Evolutionary conservation across 2,329 filamentous ascomycete species (phyloP), one percentile per base, ranked within the genome.

Genomic region (Hyphodiscus sp.): DNA sequence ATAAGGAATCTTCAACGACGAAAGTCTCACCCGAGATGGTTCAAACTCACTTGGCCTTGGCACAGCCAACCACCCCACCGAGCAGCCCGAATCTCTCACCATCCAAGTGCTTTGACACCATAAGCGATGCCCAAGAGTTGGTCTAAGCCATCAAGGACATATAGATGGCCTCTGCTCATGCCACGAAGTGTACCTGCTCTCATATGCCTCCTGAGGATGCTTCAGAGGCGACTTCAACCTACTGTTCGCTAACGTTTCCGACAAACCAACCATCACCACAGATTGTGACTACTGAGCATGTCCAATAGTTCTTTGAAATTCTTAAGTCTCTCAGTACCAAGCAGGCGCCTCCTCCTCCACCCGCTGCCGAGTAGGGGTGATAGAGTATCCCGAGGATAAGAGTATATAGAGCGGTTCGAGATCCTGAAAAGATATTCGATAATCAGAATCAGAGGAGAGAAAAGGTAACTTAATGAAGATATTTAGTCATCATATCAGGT

Each of bases 21-120:
- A 26, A 53, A 53, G 54, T 52, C 45, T 33, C 18, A 54, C 56
- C 41, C 13, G 51, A 59, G 49, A 61, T 60, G 42, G 42, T 55
- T 56, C 48, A 60, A 55, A 29, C 18, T 10, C 20, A 20, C 42
- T 42, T 45, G 33, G 43, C 47, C 19, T 7, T n/a, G 18, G 45
- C 47, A 11, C 23, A 26, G 23, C 23, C 23, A 26, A 3, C 8
- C 8, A 26, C 23, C 23, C 50, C 45, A 49, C 51, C 50, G 18
- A 55, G 41, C 42, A 60, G 47, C 55, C 53, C 51, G 49, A 50
- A 48, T 54, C 38, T 53, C 19, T 54, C 29, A 51, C 20, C 43
- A 42, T 51, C 47, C 38, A 26, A 26, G 46, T 29, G 45, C 23
- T 20, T 54, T 51, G 18, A 57, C n/a, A 56, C 44, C 6, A 55